phyloP scores from a whole-genome alignment of 306 rosid genomes.

The Carpinus fangiana region DNA sequence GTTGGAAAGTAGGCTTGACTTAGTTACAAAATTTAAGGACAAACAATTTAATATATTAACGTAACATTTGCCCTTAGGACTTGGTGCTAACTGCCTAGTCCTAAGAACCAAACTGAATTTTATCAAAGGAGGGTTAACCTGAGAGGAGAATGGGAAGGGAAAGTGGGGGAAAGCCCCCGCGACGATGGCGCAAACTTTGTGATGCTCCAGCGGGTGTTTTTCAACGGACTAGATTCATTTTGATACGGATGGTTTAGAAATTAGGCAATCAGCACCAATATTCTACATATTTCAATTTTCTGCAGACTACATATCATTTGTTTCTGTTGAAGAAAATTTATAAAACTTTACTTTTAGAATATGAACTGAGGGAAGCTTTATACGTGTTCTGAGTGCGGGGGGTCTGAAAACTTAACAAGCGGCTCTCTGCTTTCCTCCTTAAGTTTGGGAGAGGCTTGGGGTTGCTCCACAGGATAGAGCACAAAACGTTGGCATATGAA shows the following conservation, averaged over 20 bases:
- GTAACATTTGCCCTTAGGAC: too few species aligned
- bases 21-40: too few species aligned
- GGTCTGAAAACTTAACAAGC: conserved; percentile 40
- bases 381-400: conserved; percentile 33
- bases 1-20: too few species aligned
- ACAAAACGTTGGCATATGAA: conserved; percentile 76
- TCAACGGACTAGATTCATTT: conserved; percentile 30
- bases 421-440: conserved; percentile 42
- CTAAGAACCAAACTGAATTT: background rate
- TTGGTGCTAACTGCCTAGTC: too few species aligned
- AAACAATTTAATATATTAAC: too few species aligned
- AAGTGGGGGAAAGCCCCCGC: conserved; percentile 8
- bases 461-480: conserved; percentile 48
- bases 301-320: background rate
- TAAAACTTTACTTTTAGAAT: background rate
- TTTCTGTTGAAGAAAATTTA: background rate
- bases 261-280: too few species aligned
- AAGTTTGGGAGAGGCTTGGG: conserved; percentile 21
- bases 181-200: background rate
- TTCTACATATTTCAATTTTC: too few species aligned
- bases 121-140: conserved; percentile 25
- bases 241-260: background rate
- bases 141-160: background rate
- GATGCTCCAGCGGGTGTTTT: background rate
- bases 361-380: conserved; percentile 22